Evolutionary conservation across 768 basidiomycete genomes (phyloP).

Genomic region (Naganishia randhawae): DNA sequence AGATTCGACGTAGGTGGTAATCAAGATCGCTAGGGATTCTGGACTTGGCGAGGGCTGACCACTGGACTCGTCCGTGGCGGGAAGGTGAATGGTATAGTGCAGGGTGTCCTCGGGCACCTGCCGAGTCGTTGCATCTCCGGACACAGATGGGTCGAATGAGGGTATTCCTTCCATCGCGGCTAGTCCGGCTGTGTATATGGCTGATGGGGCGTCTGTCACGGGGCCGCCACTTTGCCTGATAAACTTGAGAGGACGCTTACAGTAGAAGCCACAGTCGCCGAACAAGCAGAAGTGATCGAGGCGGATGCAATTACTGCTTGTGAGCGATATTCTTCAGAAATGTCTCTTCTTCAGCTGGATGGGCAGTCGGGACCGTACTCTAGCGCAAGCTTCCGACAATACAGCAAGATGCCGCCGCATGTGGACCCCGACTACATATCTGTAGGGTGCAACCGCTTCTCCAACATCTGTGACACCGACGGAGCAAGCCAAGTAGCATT

Average conservation of each 20-base stretch:
- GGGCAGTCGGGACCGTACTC: too few species aligned
- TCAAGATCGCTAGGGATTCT: constrained; percentile 52
- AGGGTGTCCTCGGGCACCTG: constrained; percentile 78
- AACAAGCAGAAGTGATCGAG: background rate
- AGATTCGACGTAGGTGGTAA: constrained; percentile 49
- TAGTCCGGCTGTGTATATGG: background rate
- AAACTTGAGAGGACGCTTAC: background rate
- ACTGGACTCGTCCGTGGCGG: constrained; percentile 36
- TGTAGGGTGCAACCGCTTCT: constrained; percentile 46
- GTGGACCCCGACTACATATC: constrained; percentile 41
- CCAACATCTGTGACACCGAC: constrained; percentile 44
- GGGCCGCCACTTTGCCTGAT: background rate
- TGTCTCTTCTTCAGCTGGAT: background rate
- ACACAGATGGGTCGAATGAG: background rate
- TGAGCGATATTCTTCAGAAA: constrained; percentile 7
- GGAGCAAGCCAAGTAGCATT: constrained; percentile 56
- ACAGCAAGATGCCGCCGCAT: background rate
- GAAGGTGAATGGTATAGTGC: constrained; percentile 66
- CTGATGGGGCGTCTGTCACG: background rate
- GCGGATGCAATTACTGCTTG: too few species aligned
- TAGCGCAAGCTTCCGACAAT: too few species aligned
- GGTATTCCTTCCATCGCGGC: background rate
- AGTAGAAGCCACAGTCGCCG: background rate
- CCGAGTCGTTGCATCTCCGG: background rate
- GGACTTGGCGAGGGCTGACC: constrained; percentile 41